Evolutionary conservation across 805 yeast genomes (phyloP), one percentile per base, ranked within the genome.

Genomic region (Wickerhamiella kazuoi): DNA sequence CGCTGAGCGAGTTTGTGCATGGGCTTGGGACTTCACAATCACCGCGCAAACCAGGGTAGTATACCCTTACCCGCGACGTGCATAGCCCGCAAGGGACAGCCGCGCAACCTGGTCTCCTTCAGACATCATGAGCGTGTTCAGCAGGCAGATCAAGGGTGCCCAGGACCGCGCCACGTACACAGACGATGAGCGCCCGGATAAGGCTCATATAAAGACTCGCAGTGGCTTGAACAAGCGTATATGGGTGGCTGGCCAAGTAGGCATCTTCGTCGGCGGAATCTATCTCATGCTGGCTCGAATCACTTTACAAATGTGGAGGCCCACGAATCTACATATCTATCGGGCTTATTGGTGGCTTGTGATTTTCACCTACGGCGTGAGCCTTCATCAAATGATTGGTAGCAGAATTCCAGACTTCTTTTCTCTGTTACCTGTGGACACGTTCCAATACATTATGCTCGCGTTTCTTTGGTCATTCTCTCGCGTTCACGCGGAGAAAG

Each of bases 401-500:
- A 61, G 72, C 16, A 60, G 64, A 21, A 63, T 68, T 38, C 93
- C 93, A 5, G 65, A 75, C 4, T 66, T 73, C 52, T 68, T 69
- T 41, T 71, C 46, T 2, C 75, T 84, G 53, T 52, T 81, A 40
- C 74, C 84, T 8, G 71, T 82, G 19, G 82, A 73, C 47, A 79
- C 80, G 54, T 79, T 79, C 63, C 94, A 82, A 57, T 72, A 70
- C 51, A 59, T 74, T 40, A 44, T 70, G 3, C 56, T 75, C 42
- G 77, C 74, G 30, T 46, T 66, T 41, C 62, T 62, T 20, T 71
- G 74, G 73, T 57, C 67, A 45, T 52, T 74, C 35, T 70, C 84
- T 46, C 76, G 77, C 20, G 68, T 66, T 41, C 71, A 74, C 43
- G 59, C 72, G 23, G 52, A 81, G 42, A 69, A 90, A 5, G 60